phyloP scores from a whole-genome alignment of 306 rosid species.

The Hippophae gyantsensis region DNA sequence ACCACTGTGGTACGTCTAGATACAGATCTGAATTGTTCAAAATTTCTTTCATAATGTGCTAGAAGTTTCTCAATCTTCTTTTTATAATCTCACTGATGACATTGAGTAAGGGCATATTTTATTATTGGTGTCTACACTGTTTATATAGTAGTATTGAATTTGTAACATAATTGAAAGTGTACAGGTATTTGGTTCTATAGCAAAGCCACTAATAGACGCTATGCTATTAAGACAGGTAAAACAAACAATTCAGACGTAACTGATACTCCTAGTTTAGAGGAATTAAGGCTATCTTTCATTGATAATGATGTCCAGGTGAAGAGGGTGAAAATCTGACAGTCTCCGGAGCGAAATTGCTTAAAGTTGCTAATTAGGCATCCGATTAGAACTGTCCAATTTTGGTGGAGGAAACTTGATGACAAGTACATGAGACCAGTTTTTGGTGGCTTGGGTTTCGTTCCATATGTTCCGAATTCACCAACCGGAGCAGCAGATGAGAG shows the following conservation, averaged over 20 bases:
- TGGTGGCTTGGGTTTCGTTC: slow-evolving; percentile 75
- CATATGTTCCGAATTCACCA: slow-evolving; percentile 46
- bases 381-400: slow-evolving; percentile 46
- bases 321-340: slow-evolving; percentile 13
- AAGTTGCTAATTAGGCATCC: slow-evolving; percentile 42
- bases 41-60: background rate
- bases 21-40: slow-evolving; percentile 1
- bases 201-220: slow-evolving; percentile 61
- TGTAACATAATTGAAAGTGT: background rate
- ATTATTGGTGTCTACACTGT: background rate
- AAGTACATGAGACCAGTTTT: slow-evolving; percentile 77
- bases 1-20: slow-evolving; percentile 55
- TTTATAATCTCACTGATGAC: too few species aligned
- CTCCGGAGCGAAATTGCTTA: slow-evolving; percentile 23
- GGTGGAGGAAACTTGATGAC: slow-evolving; percentile 77
- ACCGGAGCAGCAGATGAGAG: slow-evolving; percentile 19
- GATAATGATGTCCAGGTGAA: slow-evolving; percentile 23
- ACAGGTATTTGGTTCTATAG: slow-evolving; percentile 73
- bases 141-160: background rate
- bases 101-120: too few species aligned
- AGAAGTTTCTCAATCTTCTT: too few species aligned
- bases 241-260: slow-evolving; percentile 29
- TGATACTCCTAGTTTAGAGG: slow-evolving; percentile 37
- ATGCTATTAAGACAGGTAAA: slow-evolving; percentile 38
- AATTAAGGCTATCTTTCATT: slow-evolving; percentile 27